Evolutionary conservation across 164 flowering plant genomes (phyloP).

Genomic region (Houttuynia cordata): DNA sequence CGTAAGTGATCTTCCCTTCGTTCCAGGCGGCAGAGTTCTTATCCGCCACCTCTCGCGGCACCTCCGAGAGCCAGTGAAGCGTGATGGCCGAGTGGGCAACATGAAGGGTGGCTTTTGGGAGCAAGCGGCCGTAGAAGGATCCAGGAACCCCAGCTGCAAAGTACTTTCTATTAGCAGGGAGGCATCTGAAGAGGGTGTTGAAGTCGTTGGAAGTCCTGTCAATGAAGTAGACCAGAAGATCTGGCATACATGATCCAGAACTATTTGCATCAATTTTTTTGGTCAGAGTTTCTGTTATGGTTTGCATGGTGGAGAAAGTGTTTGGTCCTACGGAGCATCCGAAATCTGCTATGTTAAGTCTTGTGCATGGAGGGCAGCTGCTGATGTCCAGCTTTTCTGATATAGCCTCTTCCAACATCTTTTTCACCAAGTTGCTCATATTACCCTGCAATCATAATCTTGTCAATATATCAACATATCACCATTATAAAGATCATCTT

Average conservation of each 20-base stretch:
- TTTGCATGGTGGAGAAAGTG: constrained; percentile 18
- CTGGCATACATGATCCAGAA: neutral
- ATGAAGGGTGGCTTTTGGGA: constrained; percentile 1
- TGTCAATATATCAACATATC: neutral
- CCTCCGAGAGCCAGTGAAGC: constrained; percentile 4
- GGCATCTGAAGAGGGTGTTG: neutral
- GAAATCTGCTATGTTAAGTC: constrained; percentile 21
- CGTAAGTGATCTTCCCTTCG: neutral
- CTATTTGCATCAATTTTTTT: neutral
- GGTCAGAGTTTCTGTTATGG: constrained; percentile 18
- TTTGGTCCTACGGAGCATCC: constrained; percentile 34
- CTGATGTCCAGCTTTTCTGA: constrained; percentile 15
- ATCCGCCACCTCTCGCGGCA: constrained; percentile 8
- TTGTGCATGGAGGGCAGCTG: neutral
- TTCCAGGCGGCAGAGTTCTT: constrained; percentile 5
- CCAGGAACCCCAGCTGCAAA: constrained; percentile 2
- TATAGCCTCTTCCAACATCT: constrained; percentile 10
- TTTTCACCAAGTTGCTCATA: constrained; percentile 6
- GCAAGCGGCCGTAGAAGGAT: constrained; percentile 2
- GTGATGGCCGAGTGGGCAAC: neutral
- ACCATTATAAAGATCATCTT: neutral
- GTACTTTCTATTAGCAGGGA: neutral
- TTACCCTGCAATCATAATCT: neutral
- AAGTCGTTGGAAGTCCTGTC: neutral
- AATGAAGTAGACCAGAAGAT: constrained; percentile 1